Conservation (phyloP, 768 basidiomycete genomes). For the Candolleomyces efflorescens region DNA sequence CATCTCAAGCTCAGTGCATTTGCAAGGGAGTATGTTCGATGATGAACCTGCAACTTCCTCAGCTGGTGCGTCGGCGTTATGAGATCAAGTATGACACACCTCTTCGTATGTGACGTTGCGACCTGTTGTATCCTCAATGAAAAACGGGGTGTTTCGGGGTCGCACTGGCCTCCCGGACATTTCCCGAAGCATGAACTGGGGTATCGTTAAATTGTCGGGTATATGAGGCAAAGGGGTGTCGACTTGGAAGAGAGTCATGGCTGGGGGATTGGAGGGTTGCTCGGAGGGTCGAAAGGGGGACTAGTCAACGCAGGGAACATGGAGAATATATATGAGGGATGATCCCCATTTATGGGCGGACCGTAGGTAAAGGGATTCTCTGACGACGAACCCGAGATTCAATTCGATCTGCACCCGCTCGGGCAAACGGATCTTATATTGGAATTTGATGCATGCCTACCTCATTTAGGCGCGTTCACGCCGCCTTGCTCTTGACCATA, state of each 20-base stretch:
- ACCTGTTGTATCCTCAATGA: slow-evolving; percentile 56
- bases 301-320: background rate
- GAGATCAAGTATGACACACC: slow-evolving; percentile 27
- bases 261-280: background rate
- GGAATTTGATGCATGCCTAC: background rate
- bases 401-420: slow-evolving; percentile 3
- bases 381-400: slow-evolving; percentile 1
- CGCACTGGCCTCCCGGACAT: slow-evolving; percentile 43
- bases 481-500: background rate
- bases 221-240: slow-evolving; percentile 35
- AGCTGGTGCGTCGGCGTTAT: background rate
- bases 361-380: background rate
- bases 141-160: slow-evolving; percentile 43
- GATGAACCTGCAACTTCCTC: slow-evolving; percentile 20
- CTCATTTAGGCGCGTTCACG: background rate
- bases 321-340: background rate
- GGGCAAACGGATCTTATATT: background rate
- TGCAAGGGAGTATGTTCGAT: slow-evolving; percentile 47
- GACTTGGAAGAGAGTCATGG: slow-evolving; percentile 33
- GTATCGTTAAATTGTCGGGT: slow-evolving; percentile 59
- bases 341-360: slow-evolving; percentile 1
- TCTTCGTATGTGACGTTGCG: slow-evolving; percentile 40
- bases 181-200: slow-evolving; percentile 60
- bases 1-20: slow-evolving; percentile 48
- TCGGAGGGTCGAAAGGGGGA: background rate